These are phyloP conservation scores for Straminergon stramineum DNA, from an alignment of 225 moss, liverwort and hornwort species.

Conservation along the genomic window DNA sequence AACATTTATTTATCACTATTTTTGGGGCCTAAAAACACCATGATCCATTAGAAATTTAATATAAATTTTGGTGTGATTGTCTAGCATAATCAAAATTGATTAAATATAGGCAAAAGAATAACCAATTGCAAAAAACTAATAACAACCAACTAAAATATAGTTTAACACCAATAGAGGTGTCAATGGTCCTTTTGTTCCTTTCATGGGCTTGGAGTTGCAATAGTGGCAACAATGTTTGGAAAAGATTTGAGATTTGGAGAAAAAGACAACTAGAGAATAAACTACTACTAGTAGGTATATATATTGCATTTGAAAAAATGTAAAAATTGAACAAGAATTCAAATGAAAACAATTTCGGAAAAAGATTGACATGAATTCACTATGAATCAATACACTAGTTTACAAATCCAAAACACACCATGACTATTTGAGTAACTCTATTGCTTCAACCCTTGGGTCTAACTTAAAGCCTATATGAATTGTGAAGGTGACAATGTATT, in stretches of 20 bases:
- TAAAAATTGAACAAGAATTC: not conserved
- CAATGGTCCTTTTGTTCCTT: too few relatives aligned
- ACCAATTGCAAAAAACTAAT: not conserved
- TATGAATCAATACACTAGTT: not conserved
- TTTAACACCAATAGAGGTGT: not conserved
- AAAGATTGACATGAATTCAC: not conserved
- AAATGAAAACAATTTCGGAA: not conserved
- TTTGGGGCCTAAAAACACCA: not conserved
- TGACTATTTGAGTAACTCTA: not conserved
- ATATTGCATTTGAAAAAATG: not conserved
- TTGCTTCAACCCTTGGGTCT: not conserved
- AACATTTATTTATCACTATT: too few relatives aligned
- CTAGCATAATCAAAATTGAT: not conserved
- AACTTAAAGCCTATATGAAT: not conserved
- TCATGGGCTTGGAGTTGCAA: accelerated
- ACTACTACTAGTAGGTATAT: too few relatives aligned
- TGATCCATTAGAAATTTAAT: not conserved
- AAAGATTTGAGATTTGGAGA: not conserved
- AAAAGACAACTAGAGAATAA: not conserved
- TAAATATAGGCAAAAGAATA: not conserved
- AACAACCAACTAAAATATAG: not conserved
- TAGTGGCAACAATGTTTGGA: accelerated
- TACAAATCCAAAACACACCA: not conserved
- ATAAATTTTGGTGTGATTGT: not conserved
- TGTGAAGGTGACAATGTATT: not conserved